phyloP scores from a whole-genome alignment of 2,329 filamentous ascomycete genomes.

The Alternaria hordeiaustralica region DNA sequence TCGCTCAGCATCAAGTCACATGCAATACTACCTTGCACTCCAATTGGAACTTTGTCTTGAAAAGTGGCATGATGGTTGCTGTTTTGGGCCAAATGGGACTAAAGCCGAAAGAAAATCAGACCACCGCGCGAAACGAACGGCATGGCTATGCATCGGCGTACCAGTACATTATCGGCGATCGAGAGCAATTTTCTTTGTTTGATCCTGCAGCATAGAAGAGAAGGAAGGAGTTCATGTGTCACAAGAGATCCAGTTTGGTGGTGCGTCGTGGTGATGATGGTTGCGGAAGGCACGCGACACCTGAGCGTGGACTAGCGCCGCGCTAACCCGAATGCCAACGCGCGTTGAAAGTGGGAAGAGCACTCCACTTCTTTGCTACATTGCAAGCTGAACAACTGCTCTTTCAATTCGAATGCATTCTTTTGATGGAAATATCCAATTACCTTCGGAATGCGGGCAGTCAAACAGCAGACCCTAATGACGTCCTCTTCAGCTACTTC shows the following conservation, averaged over 20 bases:
- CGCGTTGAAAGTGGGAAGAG: neutral
- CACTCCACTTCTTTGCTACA: neutral
- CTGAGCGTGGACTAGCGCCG: neutral
- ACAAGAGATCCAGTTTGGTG: neutral
- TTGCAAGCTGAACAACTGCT: neutral
- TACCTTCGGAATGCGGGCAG: neutral
- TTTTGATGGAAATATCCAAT: neutral
- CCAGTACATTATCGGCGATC: neutral
- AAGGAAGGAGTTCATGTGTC: neutral
- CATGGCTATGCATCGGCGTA: constrained; percentile 1
- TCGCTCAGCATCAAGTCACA: constrained; percentile 10
- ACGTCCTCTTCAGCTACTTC: neutral
- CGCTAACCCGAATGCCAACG: neutral
- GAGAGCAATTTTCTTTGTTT: neutral
- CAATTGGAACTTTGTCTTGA: neutral
- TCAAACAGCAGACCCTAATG: neutral
- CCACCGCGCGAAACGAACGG: constrained; percentile 27
- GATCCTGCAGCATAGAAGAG: neutral
- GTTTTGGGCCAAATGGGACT: constrained; percentile 21
- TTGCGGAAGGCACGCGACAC: neutral
- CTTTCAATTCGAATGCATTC: neutral
- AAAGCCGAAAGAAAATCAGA: constrained; percentile 25
- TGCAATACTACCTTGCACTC: neutral
- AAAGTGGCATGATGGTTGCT: constrained; percentile 34
- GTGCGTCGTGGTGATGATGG: neutral